Percentiles rank a stretch among this genome's conserved stretches.
Conservation (phyloP, 2,329 filamentous ascomycete species). For the Diaporthe citrichinensis region DNA sequence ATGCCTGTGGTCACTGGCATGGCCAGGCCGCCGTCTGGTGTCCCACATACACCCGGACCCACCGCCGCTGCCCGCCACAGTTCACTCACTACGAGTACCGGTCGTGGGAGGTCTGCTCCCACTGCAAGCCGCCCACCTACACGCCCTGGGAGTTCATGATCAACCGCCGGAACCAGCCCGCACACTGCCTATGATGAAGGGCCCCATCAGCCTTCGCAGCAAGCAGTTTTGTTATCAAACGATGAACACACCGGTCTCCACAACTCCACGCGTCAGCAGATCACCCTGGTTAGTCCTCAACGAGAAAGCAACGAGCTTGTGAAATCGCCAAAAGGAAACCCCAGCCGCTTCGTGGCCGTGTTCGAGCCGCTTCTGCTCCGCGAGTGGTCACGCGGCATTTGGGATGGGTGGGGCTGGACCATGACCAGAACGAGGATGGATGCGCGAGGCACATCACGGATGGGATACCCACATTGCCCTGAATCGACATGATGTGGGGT, state of each 20-base stretch:
- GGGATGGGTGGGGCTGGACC: constrained; percentile 12
- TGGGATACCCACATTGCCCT: constrained; percentile 15
- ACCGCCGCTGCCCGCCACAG: constrained; percentile 58
- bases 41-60: constrained; percentile 60
- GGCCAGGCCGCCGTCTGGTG: constrained; percentile 61
- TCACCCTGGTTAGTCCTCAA: background rate
- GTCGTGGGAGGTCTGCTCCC: constrained; percentile 60
- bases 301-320: background rate
- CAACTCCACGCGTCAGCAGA: background rate
- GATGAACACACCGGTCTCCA: background rate
- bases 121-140: constrained; percentile 54
- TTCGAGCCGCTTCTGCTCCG: background rate
- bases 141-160: constrained; percentile 55
- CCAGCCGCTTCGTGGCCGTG: background rate
- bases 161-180: constrained; percentile 50
- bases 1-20: constrained; percentile 68
- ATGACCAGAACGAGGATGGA: constrained; percentile 5
- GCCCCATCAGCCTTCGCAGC: constrained; percentile 14
- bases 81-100: constrained; percentile 63
- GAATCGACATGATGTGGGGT: background rate
- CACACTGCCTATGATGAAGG: constrained; percentile 41
- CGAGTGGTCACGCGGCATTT: constrained; percentile 4
- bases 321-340: no score
- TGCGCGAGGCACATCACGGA: constrained; percentile 5
- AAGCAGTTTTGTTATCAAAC: background rate